phyloP scores from a whole-genome alignment of 1,284 basidiomycete genomes.

The Ceratobasidium sp. region DNA sequence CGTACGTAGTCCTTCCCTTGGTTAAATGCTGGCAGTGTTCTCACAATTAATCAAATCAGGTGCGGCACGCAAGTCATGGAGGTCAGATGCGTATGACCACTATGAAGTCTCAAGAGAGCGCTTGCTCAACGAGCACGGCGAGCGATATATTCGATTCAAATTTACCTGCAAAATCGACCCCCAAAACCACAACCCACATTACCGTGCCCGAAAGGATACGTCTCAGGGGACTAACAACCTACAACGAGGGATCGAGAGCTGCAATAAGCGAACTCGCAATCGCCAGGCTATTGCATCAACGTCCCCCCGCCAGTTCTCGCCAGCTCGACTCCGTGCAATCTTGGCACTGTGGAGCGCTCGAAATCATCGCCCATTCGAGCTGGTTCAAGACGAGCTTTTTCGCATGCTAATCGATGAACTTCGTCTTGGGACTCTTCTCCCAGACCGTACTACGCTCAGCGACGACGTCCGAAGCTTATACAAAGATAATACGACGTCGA shows the following conservation, averaged over 20 bases:
- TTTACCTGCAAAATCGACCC: slow-evolving; percentile 17
- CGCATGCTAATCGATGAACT: background rate
- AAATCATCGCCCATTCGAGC: slow-evolving; percentile 8
- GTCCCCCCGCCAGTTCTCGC: background rate
- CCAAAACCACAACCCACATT: slow-evolving; percentile 7
- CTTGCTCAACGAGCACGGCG: background rate
- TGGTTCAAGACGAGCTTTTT: slow-evolving; percentile 19
- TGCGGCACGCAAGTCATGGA: background rate
- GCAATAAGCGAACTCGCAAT: background rate
- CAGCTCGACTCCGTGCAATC: background rate
- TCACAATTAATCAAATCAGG: background rate
- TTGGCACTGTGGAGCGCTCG: slow-evolving; percentile 15
- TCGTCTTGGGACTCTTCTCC: background rate
- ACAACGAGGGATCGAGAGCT: background rate
- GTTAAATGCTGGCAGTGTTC: background rate
- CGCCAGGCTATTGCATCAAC: background rate
- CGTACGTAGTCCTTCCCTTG: background rate
- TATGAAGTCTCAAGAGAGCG: slow-evolving; percentile 10
- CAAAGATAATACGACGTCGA: background rate
- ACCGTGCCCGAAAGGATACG: slow-evolving; percentile 3
- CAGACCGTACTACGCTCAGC: slow-evolving; percentile 12
- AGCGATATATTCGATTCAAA: slow-evolving; percentile 15
- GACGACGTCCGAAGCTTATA: slow-evolving; percentile 6
- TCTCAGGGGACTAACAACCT: slow-evolving; percentile 9
- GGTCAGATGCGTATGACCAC: slow-evolving; percentile 2